Percentiles rank a stretch among this genome's conserved stretches.
These are phyloP conservation scores for Exophiala sideris DNA, from an alignment of 2,329 filamentous ascomycete genomes.

Conservation along the genomic window DNA sequence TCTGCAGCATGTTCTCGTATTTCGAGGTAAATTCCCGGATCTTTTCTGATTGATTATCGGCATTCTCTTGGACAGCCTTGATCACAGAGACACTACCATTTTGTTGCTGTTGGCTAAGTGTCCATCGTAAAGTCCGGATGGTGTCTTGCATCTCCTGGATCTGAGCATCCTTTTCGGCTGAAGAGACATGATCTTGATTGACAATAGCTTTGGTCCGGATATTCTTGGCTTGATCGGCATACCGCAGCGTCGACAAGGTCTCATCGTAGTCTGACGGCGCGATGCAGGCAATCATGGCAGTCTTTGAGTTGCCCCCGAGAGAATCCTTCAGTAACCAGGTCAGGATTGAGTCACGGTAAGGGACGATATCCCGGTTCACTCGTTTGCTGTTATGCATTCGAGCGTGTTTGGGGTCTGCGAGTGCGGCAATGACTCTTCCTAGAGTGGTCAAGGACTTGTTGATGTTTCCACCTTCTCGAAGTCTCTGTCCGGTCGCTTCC, in stretches of 20 bases:
- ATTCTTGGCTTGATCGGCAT: constrained; percentile 95
- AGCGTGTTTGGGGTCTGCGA: constrained; percentile 69
- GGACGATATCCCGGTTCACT: constrained; percentile 69
- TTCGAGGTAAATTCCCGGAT: constrained; percentile 93
- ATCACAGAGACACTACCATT: constrained; percentile 45
- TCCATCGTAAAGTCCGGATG: constrained; percentile 80
- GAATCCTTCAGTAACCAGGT: constrained; percentile 93
- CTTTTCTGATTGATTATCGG: constrained; percentile 72
- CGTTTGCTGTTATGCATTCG: constrained; percentile 49
- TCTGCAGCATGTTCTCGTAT: constrained; percentile 56
- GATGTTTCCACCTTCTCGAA: constrained; percentile 95
- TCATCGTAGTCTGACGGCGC: constrained; percentile 95
- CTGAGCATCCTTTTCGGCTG: constrained; percentile 89
- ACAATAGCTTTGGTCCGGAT: constrained; percentile 92
- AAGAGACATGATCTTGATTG: constrained; percentile 91
- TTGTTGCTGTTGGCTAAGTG: constrained; percentile 50
- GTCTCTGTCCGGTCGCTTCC: constrained; percentile 84
- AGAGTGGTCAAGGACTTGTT: constrained; percentile 97
- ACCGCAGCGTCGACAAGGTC: constrained; percentile 90
- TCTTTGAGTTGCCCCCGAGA: constrained; percentile 94
- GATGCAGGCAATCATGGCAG: constrained; percentile 98
- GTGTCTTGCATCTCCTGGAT: constrained; percentile 94
- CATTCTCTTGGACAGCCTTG: constrained; percentile 71
- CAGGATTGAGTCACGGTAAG: constrained; percentile 83
- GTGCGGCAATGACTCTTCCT: constrained; percentile 88